Base-by-base conservation (phyloP, 805 yeast species). In the Teunomyces tritomae region DNA sequence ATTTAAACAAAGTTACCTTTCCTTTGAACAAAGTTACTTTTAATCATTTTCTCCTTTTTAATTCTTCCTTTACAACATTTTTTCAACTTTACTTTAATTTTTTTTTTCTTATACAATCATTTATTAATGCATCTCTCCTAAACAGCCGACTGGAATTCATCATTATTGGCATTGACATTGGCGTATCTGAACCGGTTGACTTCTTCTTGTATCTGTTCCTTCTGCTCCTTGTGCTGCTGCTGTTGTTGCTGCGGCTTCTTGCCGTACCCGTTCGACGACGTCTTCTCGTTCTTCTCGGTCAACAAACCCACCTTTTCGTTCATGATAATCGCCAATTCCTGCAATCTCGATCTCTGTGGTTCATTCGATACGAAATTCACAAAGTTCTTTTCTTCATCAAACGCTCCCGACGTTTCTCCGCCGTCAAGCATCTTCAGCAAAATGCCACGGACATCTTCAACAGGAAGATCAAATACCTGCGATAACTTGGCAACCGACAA, bases 251-350 rank as follows among this genome's bases (percentile, higher is more conserved):
- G 64, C 48, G 57, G 67, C 57, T 69, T 71, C 56, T 71, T 68
- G 45, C 74, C 70, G 66, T 80, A 84, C 39, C 91, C 94, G 57
- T 89, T 87, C 41, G 87, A 79, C 46, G 88, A 86, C 45, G 89
- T 78, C 66, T 89, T 83, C 68, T 89, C 96, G 65, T 88, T 89
- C 73, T 88, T 83, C 67, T 89, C 96, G 47, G 86, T 80, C 56
- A 89, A 77, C 59, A 84, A 82, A 48, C 78, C 79, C 45, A 87
- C 85, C 76, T 85, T 87, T 52, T 89, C 96, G 53, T 89, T 86
- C 71, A 94, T 77, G 40, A 85, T 81, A 53, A 89, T 74, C 16
- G 97, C 95, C 61, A 92, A 78, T 65, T 87, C 89, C 76, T 92
- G 97, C 68, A 92, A 78, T 63, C 83, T 85, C 51, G 94, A 78